These are phyloP conservation scores for Lichtheimia hyalospora DNA, from an alignment of 371 early-diverging fungal species.

Conservation along the genomic window DNA sequence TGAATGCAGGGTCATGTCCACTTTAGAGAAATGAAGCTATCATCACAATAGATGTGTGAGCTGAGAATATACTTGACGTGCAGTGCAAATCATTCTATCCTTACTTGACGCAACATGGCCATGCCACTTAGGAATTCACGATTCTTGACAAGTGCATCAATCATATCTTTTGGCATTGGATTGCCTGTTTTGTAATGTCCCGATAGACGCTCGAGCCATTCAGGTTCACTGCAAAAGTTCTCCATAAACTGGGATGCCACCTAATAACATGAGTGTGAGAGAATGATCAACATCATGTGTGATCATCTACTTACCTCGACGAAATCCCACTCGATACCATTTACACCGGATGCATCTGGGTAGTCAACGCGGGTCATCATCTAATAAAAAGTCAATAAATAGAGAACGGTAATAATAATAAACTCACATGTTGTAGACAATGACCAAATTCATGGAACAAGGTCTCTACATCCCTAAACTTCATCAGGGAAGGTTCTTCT, in stretches of 20 bases:
- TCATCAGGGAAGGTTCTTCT: conserved; percentile 59
- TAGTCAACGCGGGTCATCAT: conserved; percentile 68
- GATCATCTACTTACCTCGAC: conserved; percentile 28
- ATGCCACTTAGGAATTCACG: conserved; percentile 58
- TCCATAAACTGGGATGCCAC: conserved; percentile 77
- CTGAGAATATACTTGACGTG: neutral
- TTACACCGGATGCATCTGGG: conserved; percentile 68
- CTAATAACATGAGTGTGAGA: conserved; percentile 13
- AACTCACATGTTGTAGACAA: conserved; percentile 60
- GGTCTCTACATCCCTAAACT: conserved; percentile 65
- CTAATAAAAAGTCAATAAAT: conserved; percentile 11
- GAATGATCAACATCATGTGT: no score
- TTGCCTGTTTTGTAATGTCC: conserved; percentile 60
- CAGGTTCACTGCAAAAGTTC: conserved; percentile 65
- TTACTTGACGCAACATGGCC: conserved; percentile 60
- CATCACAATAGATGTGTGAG: no score
- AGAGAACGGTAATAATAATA: neutral
- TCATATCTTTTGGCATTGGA: conserved; percentile 65
- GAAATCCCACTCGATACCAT: conserved; percentile 70
- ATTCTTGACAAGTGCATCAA: conserved; percentile 50
- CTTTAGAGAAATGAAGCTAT: conserved; percentile 59
- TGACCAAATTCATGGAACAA: conserved; percentile 75
- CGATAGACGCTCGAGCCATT: conserved; percentile 55
- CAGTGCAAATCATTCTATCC: neutral
- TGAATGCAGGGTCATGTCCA: conserved; percentile 61